Percentiles rank a stretch among this genome's conserved stretches.
These are phyloP conservation scores for Blepharisma undulans DNA, from an alignment of 169 alveolate species.

Conservation along the genomic window DNA sequence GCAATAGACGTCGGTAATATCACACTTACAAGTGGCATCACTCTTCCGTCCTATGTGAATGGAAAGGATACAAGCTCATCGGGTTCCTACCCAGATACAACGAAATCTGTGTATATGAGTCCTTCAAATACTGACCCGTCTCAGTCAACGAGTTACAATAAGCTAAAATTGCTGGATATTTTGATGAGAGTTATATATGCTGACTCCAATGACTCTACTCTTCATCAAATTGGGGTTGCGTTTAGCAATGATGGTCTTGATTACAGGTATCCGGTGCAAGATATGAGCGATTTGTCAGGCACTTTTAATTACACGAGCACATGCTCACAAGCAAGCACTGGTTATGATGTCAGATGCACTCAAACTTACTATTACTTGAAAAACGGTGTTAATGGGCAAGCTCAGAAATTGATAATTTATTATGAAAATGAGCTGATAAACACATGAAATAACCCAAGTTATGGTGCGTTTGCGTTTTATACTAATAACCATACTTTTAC, in stretches of 20 bases:
- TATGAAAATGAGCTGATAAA: neutral
- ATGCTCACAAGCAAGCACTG: neutral
- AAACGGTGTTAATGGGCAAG: neutral
- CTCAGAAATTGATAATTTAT: neutral
- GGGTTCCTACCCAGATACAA: neutral
- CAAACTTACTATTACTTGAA: neutral
- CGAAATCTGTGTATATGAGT: neutral
- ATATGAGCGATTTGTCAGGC: neutral
- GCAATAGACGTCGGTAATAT: neutral
- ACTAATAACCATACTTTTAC: neutral
- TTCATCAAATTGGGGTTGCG: neutral
- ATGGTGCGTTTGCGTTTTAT: neutral
- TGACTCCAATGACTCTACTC: neutral
- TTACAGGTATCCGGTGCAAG: neutral
- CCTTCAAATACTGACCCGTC: neutral
- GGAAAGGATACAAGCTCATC: neutral
- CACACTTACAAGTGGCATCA: neutral
- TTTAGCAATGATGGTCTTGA: neutral
- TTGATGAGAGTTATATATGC: neutral
- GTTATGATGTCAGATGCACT: neutral
- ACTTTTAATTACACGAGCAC: neutral
- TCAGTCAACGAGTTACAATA: too few species aligned
- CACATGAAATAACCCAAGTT: neutral
- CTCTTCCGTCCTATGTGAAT: neutral
- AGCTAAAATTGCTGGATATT: neutral